A percentile compares a stretch with the other conserved stretches of the same genome.
phyloP scores from a whole-genome alignment of 495 filamentous ascomycete species.

The Neurospora cerealis region DNA sequence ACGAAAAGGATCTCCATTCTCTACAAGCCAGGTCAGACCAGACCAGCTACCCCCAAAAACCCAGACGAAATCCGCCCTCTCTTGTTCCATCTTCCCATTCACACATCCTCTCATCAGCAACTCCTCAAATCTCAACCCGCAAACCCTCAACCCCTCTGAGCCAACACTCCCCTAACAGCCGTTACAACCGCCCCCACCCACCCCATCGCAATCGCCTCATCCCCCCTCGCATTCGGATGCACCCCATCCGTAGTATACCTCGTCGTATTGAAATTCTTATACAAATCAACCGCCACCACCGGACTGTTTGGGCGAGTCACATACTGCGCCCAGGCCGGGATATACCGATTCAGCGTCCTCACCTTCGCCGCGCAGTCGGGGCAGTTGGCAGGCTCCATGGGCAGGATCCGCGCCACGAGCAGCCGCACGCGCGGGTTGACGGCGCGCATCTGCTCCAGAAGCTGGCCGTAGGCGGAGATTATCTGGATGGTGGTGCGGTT shows the following conservation, averaged over 20 bases:
- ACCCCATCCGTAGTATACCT: slow-evolving; percentile 32
- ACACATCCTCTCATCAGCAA: neutral
- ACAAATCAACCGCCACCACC: slow-evolving; percentile 35
- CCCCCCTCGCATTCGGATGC: slow-evolving; percentile 33
- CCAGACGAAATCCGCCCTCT: neutral
- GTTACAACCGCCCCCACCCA: slow-evolving; percentile 19
- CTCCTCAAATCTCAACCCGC: neutral
- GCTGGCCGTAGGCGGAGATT: slow-evolving; percentile 24
- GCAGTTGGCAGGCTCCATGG: slow-evolving; percentile 28
- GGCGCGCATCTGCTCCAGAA: slow-evolving; percentile 32
- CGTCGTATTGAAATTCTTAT: slow-evolving; percentile 27
- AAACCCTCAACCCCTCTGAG: neutral
- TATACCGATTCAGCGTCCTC: slow-evolving; percentile 26
- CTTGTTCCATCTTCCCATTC: neutral
- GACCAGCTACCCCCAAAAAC: neutral
- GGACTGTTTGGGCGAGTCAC: slow-evolving; percentile 27
- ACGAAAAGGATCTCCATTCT: neutral
- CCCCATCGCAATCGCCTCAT: slow-evolving; percentile 24
- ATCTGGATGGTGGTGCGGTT: slow-evolving; percentile 24
- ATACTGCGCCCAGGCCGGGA: slow-evolving; percentile 27
- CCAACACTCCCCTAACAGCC: slow-evolving; percentile 2
- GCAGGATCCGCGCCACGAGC: slow-evolving; percentile 37
- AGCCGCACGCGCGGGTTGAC: slow-evolving; percentile 32
- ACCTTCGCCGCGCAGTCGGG: slow-evolving; percentile 20
- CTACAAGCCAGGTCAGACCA: neutral